Evolutionary conservation across 371 early-diverging fungal species (phyloP).

Genomic region (Conidiobolus incongruus): DNA sequence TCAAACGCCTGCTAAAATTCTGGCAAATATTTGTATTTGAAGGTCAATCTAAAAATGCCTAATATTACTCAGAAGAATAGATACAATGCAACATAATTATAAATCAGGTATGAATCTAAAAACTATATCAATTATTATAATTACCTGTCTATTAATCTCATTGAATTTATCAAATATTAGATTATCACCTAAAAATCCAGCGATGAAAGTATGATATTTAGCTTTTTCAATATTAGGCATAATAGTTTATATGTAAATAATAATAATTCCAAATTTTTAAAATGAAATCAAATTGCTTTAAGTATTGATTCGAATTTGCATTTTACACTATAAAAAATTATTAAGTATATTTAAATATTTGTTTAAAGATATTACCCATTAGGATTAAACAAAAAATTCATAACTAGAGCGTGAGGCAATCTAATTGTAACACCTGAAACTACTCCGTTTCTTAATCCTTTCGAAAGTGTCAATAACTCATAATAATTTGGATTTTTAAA

Average conservation of each 20-base stretch:
- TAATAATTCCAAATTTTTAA: slow-evolving; percentile 72
- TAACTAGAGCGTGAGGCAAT: slow-evolving; percentile 93
- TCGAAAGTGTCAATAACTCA: no score
- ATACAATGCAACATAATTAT: slow-evolving; percentile 72
- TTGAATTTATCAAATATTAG: slow-evolving; percentile 85
- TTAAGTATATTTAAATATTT: no score
- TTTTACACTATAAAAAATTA: slow-evolving; percentile 30
- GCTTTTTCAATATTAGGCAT: slow-evolving; percentile 47
- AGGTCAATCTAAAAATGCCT: slow-evolving; percentile 62
- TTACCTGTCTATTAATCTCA: slow-evolving; percentile 83
- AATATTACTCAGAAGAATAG: slow-evolving; percentile 79
- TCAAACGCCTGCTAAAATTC: no score
- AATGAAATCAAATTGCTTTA: slow-evolving; percentile 75
- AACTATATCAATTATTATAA: not conserved
- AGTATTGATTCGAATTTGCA: slow-evolving; percentile 56
- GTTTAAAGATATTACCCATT: slow-evolving; percentile 79
- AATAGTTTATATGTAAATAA: slow-evolving; percentile 75
- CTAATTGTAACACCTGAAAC: slow-evolving; percentile 89
- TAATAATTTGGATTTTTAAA: no score
- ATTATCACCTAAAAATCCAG: slow-evolving; percentile 89
- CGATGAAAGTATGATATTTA: slow-evolving; percentile 63
- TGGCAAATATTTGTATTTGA: slow-evolving; percentile 35
- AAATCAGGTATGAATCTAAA: no score
- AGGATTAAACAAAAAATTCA: slow-evolving; percentile 82
- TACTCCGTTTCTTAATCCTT: no score